Percentiles rank a stretch among this genome's conserved stretches.
Evolutionary conservation across 441 rosid species (phyloP).

Genomic region (Erodium chrysanthum): DNA sequence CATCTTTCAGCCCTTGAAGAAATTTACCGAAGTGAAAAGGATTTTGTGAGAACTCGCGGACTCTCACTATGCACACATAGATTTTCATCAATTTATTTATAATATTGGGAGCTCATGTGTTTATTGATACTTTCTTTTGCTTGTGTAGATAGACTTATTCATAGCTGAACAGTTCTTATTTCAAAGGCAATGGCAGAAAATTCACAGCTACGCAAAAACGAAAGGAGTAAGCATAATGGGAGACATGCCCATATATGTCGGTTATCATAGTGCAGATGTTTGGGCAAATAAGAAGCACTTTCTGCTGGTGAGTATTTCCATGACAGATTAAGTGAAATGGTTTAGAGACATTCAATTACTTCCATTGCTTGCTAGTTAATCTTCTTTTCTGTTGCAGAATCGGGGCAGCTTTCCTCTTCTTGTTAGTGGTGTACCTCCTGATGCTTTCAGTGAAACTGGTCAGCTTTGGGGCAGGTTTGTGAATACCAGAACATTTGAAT

Average conservation of each 20-base stretch:
- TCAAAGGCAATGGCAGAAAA: constrained; percentile 92
- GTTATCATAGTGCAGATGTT: constrained; percentile 93
- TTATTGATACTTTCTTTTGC: constrained; percentile 22
- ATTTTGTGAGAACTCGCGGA: constrained; percentile 50
- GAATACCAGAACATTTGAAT: constrained; percentile 13
- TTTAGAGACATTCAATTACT: constrained; percentile 13
- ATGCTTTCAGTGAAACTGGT: constrained; percentile 91
- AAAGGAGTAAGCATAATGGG: constrained; percentile 91
- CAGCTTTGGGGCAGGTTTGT: constrained; percentile 91
- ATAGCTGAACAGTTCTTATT: constrained; percentile 85
- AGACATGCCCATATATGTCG: constrained; percentile 97
- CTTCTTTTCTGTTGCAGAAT: constrained; percentile 36
- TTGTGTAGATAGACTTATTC: constrained; percentile 64
- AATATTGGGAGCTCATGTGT: constrained; percentile 14
- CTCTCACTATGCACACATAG: constrained; percentile 13
- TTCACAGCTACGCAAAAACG: constrained; percentile 51
- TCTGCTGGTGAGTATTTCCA: constrained; percentile 46
- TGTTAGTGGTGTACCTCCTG: constrained; percentile 95
- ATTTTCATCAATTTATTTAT: constrained; percentile 7
- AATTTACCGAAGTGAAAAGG: constrained; percentile 56
- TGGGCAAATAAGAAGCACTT: constrained; percentile 92
- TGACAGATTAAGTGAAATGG: constrained; percentile 10
- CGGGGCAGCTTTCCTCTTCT: constrained; percentile 68
- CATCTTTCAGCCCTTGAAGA: constrained; percentile 87
- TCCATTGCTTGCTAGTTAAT: constrained; percentile 14